phyloP scores from a whole-genome alignment of 2,329 filamentous ascomycete genomes.

The Trichophyton schoenleinii region DNA sequence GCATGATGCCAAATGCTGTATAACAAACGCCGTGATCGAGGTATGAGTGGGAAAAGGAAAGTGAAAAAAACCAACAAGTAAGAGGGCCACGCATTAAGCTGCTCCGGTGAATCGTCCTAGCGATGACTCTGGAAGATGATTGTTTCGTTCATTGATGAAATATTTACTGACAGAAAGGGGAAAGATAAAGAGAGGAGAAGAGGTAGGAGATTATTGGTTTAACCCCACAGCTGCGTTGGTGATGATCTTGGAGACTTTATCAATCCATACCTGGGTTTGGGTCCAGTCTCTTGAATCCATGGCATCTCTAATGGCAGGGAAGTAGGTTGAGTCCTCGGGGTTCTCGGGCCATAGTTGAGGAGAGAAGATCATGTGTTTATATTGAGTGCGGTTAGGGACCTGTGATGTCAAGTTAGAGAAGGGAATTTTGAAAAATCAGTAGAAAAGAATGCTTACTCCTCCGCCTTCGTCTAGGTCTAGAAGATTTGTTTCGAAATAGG shows the following conservation, averaged over 20 bases:
- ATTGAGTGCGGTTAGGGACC: constrained; percentile 80
- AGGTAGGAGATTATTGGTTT: constrained; percentile 15
- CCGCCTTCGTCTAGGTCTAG: constrained; percentile 60
- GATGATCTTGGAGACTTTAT: constrained; percentile 59
- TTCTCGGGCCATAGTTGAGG: constrained; percentile 65
- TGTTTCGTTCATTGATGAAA: not conserved
- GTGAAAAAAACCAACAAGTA: not conserved
- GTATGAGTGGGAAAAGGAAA: not conserved
- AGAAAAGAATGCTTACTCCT: constrained; percentile 51
- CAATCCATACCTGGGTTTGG: constrained; percentile 53
- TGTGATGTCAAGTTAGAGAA: constrained; percentile 23
- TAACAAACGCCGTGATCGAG: not conserved
- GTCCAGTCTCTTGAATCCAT: constrained; percentile 60
- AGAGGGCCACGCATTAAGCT: not conserved
- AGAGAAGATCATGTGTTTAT: constrained; percentile 83
- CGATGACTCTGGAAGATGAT: not conserved
- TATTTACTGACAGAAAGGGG: not conserved
- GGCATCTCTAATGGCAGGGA: constrained; percentile 76
- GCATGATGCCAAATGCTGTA: constrained; percentile 1
- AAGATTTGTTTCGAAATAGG: constrained; percentile 67
- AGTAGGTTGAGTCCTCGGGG: constrained; percentile 46
- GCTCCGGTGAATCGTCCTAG: not conserved
- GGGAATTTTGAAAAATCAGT: not conserved
- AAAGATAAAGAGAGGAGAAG: not conserved
- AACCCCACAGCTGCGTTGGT: constrained; percentile 45